Conservation (phyloP, 371 early-diverging fungal species). For the Apophysomyces ossiformis region DNA sequence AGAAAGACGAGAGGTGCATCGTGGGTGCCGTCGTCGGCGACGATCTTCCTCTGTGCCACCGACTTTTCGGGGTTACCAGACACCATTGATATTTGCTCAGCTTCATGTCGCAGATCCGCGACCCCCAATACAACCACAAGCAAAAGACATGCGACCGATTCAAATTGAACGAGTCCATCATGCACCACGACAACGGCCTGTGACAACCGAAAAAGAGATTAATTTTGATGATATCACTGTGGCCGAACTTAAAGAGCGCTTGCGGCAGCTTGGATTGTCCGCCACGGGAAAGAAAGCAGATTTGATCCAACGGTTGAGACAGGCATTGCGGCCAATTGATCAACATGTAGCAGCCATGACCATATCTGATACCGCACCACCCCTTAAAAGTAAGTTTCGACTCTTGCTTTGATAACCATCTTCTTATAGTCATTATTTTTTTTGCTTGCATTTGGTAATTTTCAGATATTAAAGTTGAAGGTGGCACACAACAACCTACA, state of each 20-base stretch:
- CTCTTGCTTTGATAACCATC: background rate
- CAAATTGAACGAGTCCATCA: conserved; percentile 19
- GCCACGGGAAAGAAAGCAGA: conserved; percentile 70
- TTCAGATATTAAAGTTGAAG: background rate
- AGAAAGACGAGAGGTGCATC: conserved; percentile 17
- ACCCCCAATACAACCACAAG: conserved; percentile 16
- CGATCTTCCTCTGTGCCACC: conserved; percentile 40
- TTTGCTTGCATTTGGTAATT: background rate
- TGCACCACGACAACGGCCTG: background rate
- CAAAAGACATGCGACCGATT: background rate
- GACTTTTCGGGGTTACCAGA: conserved; percentile 22
- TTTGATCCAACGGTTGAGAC: conserved; percentile 61
- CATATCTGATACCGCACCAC: conserved; percentile 1
- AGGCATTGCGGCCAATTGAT: conserved; percentile 23
- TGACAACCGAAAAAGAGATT: conserved; percentile 1
- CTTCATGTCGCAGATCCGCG: conserved; percentile 38
- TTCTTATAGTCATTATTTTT: background rate
- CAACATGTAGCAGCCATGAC: conserved; percentile 4
- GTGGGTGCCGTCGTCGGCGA: conserved; percentile 20
- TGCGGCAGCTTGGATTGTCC: conserved; percentile 61
- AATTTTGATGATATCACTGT: conserved; percentile 78
- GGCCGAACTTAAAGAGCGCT: conserved; percentile 68
- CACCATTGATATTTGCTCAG: conserved; percentile 33
- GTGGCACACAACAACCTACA: background rate
- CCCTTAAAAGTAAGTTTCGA: background rate